Evolutionary conservation across 108 stramenopile genomes (phyloP).

Genomic region (Stephanodiscus triporus): DNA sequence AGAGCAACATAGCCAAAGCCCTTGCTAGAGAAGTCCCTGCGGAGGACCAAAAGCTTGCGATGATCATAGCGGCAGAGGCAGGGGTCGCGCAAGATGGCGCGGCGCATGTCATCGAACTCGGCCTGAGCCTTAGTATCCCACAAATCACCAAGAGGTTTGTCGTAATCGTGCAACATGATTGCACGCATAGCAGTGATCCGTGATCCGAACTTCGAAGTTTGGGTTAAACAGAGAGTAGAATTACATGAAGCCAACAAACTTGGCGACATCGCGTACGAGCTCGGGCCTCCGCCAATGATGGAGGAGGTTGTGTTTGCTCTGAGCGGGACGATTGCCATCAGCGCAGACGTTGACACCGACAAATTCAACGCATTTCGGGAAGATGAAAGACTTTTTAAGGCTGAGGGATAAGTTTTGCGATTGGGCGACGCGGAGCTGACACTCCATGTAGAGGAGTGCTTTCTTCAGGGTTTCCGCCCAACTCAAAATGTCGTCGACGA

Average conservation of each 20-base stretch:
- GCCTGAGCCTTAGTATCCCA: too few relatives aligned
- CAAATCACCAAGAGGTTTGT: too few relatives aligned
- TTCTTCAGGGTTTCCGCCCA: not conserved
- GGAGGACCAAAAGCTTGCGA: not conserved
- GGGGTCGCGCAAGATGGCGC: not conserved
- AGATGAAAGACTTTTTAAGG: not conserved
- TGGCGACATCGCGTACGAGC: too few relatives aligned
- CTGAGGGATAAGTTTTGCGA: not conserved
- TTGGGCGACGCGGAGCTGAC: not conserved
- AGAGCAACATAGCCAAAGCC: not conserved
- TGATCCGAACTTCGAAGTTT: slow-evolving; percentile 8
- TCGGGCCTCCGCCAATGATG: not conserved
- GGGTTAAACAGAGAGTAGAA: slow-evolving; percentile 21
- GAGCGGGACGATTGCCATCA: slow-evolving; percentile 15
- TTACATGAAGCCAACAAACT: not conserved
- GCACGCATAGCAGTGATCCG: too few relatives aligned
- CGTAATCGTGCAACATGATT: too few relatives aligned
- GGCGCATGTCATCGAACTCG: not conserved
- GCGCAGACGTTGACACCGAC: slow-evolving; percentile 18
- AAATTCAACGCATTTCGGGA: slow-evolving; percentile 16
- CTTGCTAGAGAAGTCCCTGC: not conserved
- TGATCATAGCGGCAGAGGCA: not conserved
- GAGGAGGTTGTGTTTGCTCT: not conserved
- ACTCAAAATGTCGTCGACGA: not conserved
- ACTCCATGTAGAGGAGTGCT: not conserved